Evolutionary conservation across 352 stramenopile genomes (phyloP).

Genomic region (Pythium utonaiense): DNA sequence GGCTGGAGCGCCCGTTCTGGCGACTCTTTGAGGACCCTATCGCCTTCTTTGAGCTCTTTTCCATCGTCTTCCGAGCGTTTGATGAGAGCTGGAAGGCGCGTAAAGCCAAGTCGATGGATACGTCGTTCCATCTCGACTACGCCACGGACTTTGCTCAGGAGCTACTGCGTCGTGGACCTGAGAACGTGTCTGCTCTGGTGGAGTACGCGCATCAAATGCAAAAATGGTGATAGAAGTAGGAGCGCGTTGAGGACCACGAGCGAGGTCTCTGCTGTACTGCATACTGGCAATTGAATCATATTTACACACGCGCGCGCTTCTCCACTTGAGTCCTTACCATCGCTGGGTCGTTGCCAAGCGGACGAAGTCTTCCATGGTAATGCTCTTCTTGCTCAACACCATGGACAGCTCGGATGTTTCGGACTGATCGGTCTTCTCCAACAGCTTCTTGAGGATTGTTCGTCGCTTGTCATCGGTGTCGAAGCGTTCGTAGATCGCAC

Average conservation of each 20-base stretch:
- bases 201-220: constrained; percentile 72
- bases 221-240: constrained; percentile 41
- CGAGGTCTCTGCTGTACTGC: background rate
- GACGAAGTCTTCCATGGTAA: constrained; percentile 23
- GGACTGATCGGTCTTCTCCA: constrained; percentile 12
- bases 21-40: constrained; percentile 83
- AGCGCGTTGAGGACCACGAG: background rate
- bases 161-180: constrained; percentile 60
- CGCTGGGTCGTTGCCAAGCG: constrained; percentile 17
- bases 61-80: constrained; percentile 67
- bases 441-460: constrained; percentile 34
- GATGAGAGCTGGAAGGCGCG: constrained; percentile 63
- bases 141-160: constrained; percentile 67
- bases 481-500: constrained; percentile 30
- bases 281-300: constrained; percentile 9
- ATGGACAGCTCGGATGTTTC: constrained; percentile 6
- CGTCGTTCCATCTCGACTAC: constrained; percentile 69
- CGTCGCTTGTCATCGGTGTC: constrained; percentile 43
- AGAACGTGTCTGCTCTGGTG: constrained; percentile 55
- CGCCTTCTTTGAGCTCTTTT: constrained; percentile 80
- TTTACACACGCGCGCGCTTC: constrained; percentile 5
- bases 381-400: constrained; percentile 2
- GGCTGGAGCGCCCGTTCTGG: constrained; percentile 77
- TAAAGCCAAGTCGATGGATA: constrained; percentile 39
- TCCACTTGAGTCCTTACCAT: constrained; percentile 3